Base-by-base conservation (phyloP, 768 basidiomycete species). In the Roridomyces roridus region DNA sequence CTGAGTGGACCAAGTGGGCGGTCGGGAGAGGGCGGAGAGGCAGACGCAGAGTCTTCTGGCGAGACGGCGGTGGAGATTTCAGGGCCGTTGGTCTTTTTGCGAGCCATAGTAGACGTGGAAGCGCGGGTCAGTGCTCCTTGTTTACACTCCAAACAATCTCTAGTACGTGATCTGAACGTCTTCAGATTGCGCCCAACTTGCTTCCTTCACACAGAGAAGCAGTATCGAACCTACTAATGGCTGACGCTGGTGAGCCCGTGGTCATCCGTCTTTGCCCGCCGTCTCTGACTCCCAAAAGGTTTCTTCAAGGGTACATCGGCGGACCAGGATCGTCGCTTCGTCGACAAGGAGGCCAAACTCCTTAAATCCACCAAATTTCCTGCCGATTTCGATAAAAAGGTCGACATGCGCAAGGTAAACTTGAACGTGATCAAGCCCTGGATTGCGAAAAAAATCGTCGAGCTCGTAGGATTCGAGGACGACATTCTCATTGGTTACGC, bases 401-500 rank as follows among this genome's bases (percentile, higher is more conserved):
- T 97, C 41, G 96, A 98, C 70, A 90, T 96, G 85, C 85, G 92
- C 31, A 96, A 98, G 80, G 94, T 98, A 58, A 97, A 98, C 71
- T 66, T 98, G 58, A 79, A 83, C 17, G 94, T 98, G 64, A 91
- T 99, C 68, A 81, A 92, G 56, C 93, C 94, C 3, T 99, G 97
- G 97, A 88, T 98, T 57, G 91, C 92, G 14, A 94, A 94, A 80
- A 91, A 92, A 73, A 89, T 97, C 53, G 84, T 90, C 4, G 92
- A 95, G 55, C 82, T 97, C 20, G 85, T 95, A 39, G 94, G 96
- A 2, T 86, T 98, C 34, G 97, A 99, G 67, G 97, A 99, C 72
- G 97, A 99, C 70, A 88, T 99, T 39, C 89, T 98, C 37, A 87
- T 98, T 25, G 96, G 98, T 68, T 98, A 97, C 68, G 94, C 94